Evolutionary conservation across 2,329 filamentous ascomycete species (phyloP).

Genomic region (Hymenoscyphus scutula): DNA sequence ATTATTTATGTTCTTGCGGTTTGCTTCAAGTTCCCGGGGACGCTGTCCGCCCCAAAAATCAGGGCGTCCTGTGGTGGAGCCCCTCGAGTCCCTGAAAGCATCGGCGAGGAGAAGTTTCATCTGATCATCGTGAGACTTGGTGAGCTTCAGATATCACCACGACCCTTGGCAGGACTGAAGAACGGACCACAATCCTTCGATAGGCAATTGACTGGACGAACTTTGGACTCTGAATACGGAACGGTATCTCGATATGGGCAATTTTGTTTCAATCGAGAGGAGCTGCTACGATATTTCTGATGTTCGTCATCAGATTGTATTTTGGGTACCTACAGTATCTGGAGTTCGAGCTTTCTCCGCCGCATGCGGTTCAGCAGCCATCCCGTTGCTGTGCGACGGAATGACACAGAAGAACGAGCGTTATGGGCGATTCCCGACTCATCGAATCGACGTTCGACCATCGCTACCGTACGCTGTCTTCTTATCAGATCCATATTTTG

Average conservation of each 20-base stretch:
- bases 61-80: neutral
- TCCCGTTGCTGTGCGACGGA: neutral
- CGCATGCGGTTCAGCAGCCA: neutral
- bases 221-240: slow-evolving; percentile 11
- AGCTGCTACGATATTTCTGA: neutral
- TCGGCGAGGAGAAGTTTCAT: slow-evolving; percentile 29
- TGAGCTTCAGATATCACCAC: slow-evolving; percentile 30
- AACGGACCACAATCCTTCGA: slow-evolving; percentile 8
- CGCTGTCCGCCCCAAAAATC: neutral
- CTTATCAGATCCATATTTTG: no score
- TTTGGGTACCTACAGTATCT: no score
- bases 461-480: no score
- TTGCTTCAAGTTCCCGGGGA: neutral
- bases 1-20: slow-evolving; percentile 7
- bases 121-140: slow-evolving; percentile 28
- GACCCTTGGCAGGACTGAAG: slow-evolving; percentile 7
- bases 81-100: neutral
- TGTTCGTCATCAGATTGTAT: slow-evolving; percentile 13
- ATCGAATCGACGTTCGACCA: no score
- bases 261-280: slow-evolving; percentile 7
- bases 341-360: neutral
- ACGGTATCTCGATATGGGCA: neutral
- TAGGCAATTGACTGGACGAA: slow-evolving; percentile 18
- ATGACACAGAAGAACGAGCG: neutral
- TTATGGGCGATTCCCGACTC: neutral